A percentile compares a stretch with the other conserved stretches of the same genome.
Conservation (phyloP, 768 basidiomycete species). For the Lentinus brumalis region DNA sequence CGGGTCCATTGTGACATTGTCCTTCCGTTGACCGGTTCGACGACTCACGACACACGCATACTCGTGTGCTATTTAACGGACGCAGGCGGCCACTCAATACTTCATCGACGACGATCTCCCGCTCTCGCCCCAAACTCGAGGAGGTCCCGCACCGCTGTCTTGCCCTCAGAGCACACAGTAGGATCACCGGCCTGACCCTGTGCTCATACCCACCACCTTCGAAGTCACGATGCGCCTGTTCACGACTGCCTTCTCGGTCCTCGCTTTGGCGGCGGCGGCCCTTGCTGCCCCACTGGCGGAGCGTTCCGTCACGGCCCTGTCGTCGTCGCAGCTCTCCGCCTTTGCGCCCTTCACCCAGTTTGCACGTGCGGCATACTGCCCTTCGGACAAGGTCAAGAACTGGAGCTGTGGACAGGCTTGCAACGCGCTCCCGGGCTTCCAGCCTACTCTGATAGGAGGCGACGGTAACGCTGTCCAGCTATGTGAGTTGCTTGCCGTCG, state of each 20-base stretch:
- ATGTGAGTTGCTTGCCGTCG: conserved; percentile 35
- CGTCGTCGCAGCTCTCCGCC: conserved; percentile 36
- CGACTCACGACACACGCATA: not conserved
- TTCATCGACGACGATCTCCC: conserved; percentile 2
- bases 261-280: not conserved
- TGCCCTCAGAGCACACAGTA: not conserved
- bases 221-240: conserved; percentile 5
- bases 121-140: not conserved
- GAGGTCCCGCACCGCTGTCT: not conserved
- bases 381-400: conserved; percentile 35
- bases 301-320: conserved; percentile 27
- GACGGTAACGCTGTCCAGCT: conserved; percentile 50
- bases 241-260: not conserved
- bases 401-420: conserved; percentile 55
- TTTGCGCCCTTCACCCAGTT: conserved; percentile 53
- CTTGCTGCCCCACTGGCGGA: conserved; percentile 3
- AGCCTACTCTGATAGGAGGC: conserved; percentile 49
- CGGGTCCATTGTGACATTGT: conserved; percentile 2
- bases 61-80: conserved; percentile 10
- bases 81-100: conserved; percentile 8
- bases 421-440: conserved; percentile 42
- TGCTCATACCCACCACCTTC: not conserved
- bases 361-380: conserved; percentile 60
- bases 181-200: conserved; percentile 4
- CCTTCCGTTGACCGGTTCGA: too few species aligned